Percentiles rank a stretch among this genome's conserved stretches.
Conservation (phyloP, 2,329 filamentous ascomycete species). For the Aureobasidium leucospermi region DNA sequence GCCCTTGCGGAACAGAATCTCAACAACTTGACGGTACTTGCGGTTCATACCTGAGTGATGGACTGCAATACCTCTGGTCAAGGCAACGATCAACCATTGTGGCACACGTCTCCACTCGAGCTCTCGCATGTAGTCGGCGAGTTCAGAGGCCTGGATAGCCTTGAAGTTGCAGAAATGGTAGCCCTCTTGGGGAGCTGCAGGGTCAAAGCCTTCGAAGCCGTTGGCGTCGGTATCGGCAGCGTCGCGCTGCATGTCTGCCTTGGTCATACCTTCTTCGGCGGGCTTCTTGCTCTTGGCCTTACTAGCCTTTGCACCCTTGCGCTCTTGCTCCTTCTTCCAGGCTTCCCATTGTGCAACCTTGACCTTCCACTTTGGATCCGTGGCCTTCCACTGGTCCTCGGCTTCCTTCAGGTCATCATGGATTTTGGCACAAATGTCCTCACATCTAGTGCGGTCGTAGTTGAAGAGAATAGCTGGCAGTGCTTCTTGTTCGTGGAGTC, state of each 20-base stretch:
- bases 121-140: slow-evolving; percentile 47
- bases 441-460: slow-evolving; percentile 61
- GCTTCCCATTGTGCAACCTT: slow-evolving; percentile 52
- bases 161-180: slow-evolving; percentile 62
- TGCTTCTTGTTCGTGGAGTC: slow-evolving; percentile 56
- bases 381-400: slow-evolving; percentile 51
- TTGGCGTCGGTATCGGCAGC: slow-evolving; percentile 49
- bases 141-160: slow-evolving; percentile 51
- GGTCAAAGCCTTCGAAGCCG: slow-evolving; percentile 59
- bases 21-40: slow-evolving; percentile 64
- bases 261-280: slow-evolving; percentile 44
- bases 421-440: slow-evolving; percentile 48
- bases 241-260: slow-evolving; percentile 52
- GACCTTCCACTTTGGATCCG: slow-evolving; percentile 52
- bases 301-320: slow-evolving; percentile 28
- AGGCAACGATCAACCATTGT: slow-evolving; percentile 50
- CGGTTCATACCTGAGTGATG: slow-evolving; percentile 77
- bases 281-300: slow-evolving; percentile 36
- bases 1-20: slow-evolving; percentile 67
- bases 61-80: slow-evolving; percentile 63
- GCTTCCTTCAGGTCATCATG: slow-evolving; percentile 46
- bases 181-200: slow-evolving; percentile 52
- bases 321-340: slow-evolving; percentile 45
- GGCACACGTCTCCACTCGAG: slow-evolving; percentile 46
- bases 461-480: slow-evolving; percentile 72